Percentiles rank a stretch among this genome's conserved stretches.
Evolutionary conservation across 306 rosid species (phyloP).

Genomic region (Gastrolobium bilobum): DNA sequence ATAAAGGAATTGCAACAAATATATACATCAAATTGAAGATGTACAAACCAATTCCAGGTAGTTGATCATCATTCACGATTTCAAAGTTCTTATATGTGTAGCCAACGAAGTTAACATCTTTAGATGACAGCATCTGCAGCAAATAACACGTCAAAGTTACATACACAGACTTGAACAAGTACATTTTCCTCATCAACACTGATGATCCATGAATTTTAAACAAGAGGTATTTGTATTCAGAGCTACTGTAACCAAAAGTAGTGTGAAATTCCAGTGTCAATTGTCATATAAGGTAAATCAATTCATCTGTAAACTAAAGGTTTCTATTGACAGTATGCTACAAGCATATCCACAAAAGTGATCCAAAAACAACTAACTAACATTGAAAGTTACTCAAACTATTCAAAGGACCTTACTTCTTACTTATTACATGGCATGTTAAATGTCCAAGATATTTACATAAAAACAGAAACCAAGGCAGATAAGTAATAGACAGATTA

Average conservation of each 20-base stretch:
- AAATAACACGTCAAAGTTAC: conserved; percentile 49
- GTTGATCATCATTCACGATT: conserved; percentile 87
- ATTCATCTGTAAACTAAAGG: conserved; percentile 34
- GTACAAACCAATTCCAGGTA: conserved; percentile 86
- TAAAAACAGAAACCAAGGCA: conserved; percentile 28
- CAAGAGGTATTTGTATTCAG: conserved; percentile 4
- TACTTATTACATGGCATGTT: conserved; percentile 25
- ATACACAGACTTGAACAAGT: conserved; percentile 38
- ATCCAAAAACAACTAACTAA: conserved; percentile 22
- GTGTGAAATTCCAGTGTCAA: conserved; percentile 23
- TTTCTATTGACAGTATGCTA: conserved; percentile 28
- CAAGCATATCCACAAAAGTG: conserved; percentile 21
- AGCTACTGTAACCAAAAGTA: conserved; percentile 17
- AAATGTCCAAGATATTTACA: conserved; percentile 30
- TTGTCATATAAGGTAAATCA: conserved; percentile 38
- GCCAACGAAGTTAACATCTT: conserved; percentile 95
- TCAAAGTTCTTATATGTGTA: conserved; percentile 95
- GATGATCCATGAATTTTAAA: conserved; percentile 22
- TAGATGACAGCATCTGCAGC: conserved; percentile 94
- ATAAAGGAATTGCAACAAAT: conserved; percentile 39
- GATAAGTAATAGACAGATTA: background rate
- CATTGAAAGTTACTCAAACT: conserved; percentile 30
- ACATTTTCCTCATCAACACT: conserved; percentile 24
- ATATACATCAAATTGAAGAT: conserved; percentile 33
- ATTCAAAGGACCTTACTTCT: conserved; percentile 24